Evolutionary conservation across 768 basidiomycete genomes (phyloP), one percentile per base, ranked within the genome.

Genomic region (Omphalotus guepiniiformis): DNA sequence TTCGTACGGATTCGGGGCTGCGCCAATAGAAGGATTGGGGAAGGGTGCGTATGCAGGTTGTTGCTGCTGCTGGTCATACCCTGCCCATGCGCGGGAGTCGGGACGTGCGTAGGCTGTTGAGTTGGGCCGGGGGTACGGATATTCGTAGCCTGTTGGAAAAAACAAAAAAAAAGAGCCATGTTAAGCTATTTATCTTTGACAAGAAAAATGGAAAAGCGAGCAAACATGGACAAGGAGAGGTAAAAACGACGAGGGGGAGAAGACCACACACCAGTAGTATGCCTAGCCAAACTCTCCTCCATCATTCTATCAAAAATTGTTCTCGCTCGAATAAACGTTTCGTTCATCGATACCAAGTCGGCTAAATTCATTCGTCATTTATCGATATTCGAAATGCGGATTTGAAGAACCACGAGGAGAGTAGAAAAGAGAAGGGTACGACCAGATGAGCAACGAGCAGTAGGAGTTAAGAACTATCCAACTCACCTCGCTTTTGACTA

Each of bases 251-350:
- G n/a, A n/a, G n/a, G n/a, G n/a, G n/a, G n/a, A 4, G 41, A 13
- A 29, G 18, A 42, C 29, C 29, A 29, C 18, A 18, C 60, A 85
- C 84, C 71, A 39, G 77, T 83, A 9, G 79, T 74, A 57, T 90
- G 85, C 49, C 85, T 72, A 4, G 88, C 83, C 25, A 93, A 68
- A 57, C 85, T 88, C 52, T 93, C 91, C 60, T 93, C 90, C 82
- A 94, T 91, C 85, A 96, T 89, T 26, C 84, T 71, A 60, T 96
- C 93, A 57, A 94, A 98, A 46, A 94, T 90, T 13, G 83, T 80
- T 39, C 90, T 76, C 4, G 93, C 94, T 35, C 85, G 82, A 23
- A 93, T 78, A 58, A 98, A 96, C 15, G 83, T 92, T 65, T 94
- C 91, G 63, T 93, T 93, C 88, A 97, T 94, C 2, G 86, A 83